phyloP scores from a whole-genome alignment of 2,329 filamentous ascomycete genomes.

The Golovinomyces cichoracearum region DNA sequence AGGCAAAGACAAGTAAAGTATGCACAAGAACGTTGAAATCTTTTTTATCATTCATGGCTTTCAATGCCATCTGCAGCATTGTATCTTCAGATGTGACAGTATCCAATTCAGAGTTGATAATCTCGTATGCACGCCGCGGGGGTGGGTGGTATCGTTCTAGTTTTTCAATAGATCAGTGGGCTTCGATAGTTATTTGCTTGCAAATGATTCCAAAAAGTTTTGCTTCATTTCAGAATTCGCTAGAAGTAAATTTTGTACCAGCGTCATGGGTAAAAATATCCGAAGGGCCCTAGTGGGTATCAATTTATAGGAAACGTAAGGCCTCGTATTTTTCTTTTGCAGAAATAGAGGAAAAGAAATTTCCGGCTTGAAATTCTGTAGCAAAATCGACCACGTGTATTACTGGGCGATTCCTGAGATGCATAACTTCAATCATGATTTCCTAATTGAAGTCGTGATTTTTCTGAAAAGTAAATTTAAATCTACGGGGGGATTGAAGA shows the following conservation, averaged over 20 bases:
- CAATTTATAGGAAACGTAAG: neutral
- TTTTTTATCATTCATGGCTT: neutral
- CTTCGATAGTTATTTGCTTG: neutral
- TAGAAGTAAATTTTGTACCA: neutral
- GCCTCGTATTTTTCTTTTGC: neutral
- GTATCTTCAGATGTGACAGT: neutral
- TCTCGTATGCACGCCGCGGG: neutral
- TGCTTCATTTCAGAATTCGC: neutral
- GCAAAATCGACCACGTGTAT: slow-evolving; percentile 1
- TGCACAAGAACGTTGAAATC: neutral
- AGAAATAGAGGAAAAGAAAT: neutral
- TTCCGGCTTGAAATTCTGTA: slow-evolving; percentile 1
- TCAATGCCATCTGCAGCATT: neutral
- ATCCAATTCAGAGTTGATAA: neutral
- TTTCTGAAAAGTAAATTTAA: neutral
- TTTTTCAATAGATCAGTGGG: neutral
- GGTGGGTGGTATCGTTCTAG: neutral
- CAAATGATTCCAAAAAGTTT: neutral
- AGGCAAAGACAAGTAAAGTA: slow-evolving; percentile 1
- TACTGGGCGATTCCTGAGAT: neutral
- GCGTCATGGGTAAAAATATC: neutral
- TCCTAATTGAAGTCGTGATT: neutral
- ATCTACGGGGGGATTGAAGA: neutral
- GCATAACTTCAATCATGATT: neutral
- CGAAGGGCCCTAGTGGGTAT: neutral